Percentiles rank a stretch among this genome's conserved stretches.
Evolutionary conservation across 192 early-diverging fungal genomes (phyloP).

Genomic region (Coemansia sp.): DNA sequence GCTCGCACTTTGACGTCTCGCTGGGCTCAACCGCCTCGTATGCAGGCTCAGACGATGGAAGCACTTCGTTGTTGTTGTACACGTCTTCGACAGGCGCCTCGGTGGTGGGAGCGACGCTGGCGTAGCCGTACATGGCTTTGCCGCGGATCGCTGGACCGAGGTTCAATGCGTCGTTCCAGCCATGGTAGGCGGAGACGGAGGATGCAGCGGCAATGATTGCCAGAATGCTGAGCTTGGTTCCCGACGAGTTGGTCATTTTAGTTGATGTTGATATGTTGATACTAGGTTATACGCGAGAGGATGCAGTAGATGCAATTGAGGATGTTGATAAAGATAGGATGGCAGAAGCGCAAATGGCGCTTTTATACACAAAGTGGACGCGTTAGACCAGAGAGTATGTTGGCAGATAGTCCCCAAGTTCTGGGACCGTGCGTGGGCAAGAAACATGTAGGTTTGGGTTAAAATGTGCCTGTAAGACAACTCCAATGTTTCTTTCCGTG

Average conservation of each 20-base stretch:
- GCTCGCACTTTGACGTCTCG: slow-evolving; percentile 16
- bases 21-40: slow-evolving; percentile 29
- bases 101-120: slow-evolving; percentile 19
- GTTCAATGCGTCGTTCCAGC: slow-evolving; percentile 16
- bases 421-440: too few relatives aligned
- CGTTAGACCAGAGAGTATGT: too few relatives aligned
- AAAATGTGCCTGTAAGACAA: too few relatives aligned
- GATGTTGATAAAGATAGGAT: not conserved
- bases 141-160: slow-evolving; percentile 12
- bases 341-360: too few relatives aligned
- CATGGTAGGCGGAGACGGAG: slow-evolving; percentile 17
- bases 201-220: slow-evolving; percentile 23
- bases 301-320: not conserved
- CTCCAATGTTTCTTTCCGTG: too few relatives aligned
- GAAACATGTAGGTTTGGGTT: too few relatives aligned
- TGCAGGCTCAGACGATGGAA: slow-evolving; percentile 11
- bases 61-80: slow-evolving; percentile 30
- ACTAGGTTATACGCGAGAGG: too few relatives aligned
- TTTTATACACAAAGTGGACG: too few relatives aligned
- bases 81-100: slow-evolving; percentile 11
- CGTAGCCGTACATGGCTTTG: slow-evolving; percentile 13
- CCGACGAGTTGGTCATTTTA: slow-evolving; percentile 19
- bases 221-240: slow-evolving; percentile 32
- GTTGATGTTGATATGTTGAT: too few relatives aligned
- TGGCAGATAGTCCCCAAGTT: too few relatives aligned